Conservation (phyloP, 1,139 yeast species). For the Lodderomyces oxycetoniae region DNA sequence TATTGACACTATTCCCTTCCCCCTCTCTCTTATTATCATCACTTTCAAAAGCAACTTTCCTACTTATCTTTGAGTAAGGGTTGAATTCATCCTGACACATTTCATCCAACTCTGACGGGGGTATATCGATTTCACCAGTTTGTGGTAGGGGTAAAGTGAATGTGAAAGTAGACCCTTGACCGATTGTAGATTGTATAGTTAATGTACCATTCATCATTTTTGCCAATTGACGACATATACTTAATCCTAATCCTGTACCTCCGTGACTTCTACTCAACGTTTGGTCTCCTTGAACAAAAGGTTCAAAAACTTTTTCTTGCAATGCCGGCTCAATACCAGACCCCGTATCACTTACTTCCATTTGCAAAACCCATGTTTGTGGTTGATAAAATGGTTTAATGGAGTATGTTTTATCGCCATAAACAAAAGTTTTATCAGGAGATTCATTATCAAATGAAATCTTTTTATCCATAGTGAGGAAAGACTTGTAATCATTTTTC, state of each 20-base stretch:
- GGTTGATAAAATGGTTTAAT: constrained; percentile 36
- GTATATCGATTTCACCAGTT: constrained; percentile 53
- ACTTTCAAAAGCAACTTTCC: constrained; percentile 36
- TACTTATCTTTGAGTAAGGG: constrained; percentile 31
- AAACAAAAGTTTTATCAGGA: constrained; percentile 15
- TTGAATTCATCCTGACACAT: constrained; percentile 46
- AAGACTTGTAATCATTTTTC: constrained; percentile 11
- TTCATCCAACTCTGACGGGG: constrained; percentile 33
- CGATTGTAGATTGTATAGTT: constrained; percentile 60
- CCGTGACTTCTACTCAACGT: constrained; percentile 87
- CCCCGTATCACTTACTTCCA: constrained; percentile 84
- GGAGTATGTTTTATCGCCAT: constrained; percentile 29
- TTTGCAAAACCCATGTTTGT: constrained; percentile 59
- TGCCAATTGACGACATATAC: constrained; percentile 89
- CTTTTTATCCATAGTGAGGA: constrained; percentile 11
- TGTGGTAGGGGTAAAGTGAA: constrained; percentile 76
- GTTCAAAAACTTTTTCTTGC: constrained; percentile 86
- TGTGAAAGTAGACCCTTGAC: constrained; percentile 76
- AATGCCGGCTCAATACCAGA: constrained; percentile 82
- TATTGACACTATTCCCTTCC: not conserved
- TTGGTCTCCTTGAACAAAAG: constrained; percentile 96
- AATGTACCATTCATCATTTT: constrained; percentile 84
- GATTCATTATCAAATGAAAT: constrained; percentile 8
- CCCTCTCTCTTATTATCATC: constrained; percentile 14
- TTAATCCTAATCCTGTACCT: constrained; percentile 92